Conservation (phyloP, 306 rosid species). For the Canavalia ensiformis region DNA sequence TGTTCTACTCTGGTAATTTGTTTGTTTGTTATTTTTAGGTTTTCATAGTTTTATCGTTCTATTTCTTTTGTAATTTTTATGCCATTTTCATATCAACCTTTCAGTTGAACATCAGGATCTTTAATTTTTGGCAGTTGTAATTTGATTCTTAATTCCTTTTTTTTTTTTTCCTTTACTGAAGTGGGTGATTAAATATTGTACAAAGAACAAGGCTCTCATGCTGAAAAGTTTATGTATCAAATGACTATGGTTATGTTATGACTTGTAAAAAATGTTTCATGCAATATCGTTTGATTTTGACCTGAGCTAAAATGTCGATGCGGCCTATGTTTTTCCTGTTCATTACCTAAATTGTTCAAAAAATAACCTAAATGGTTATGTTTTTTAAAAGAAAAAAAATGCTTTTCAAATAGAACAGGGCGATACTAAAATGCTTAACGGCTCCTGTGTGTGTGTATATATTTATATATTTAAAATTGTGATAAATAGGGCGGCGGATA, state of each 20-base stretch:
- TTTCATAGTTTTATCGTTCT: constrained; percentile 31
- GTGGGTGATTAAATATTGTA: constrained; percentile 42
- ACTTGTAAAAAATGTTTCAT: constrained; percentile 26
- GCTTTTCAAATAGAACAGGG: too few relatives aligned
- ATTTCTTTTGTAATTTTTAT: constrained; percentile 24
- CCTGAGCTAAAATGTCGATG: not conserved
- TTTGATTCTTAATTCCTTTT: constrained; percentile 20
- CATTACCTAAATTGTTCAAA: not conserved
- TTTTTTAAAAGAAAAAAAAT: not conserved
- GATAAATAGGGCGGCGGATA: not conserved
- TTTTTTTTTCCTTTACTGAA: not conserved
- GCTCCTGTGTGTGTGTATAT: too few relatives aligned
- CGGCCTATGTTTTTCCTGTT: not conserved
- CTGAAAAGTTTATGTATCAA: constrained; percentile 20
- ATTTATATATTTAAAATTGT: too few relatives aligned
- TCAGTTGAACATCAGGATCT: constrained; percentile 42
- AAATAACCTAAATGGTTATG: not conserved
- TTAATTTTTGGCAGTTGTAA: constrained; percentile 34
- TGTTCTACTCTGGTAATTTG: constrained; percentile 30
- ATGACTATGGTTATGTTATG: constrained; percentile 25
- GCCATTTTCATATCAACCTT: constrained; percentile 17
- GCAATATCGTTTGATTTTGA: constrained; percentile 30
- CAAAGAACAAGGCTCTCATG: constrained; percentile 33
- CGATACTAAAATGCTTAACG: too few relatives aligned
- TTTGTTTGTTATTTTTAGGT: constrained; percentile 38